Conservation (phyloP, 2,329 filamentous ascomycete genomes). For the Malbranchea zuffiana region DNA sequence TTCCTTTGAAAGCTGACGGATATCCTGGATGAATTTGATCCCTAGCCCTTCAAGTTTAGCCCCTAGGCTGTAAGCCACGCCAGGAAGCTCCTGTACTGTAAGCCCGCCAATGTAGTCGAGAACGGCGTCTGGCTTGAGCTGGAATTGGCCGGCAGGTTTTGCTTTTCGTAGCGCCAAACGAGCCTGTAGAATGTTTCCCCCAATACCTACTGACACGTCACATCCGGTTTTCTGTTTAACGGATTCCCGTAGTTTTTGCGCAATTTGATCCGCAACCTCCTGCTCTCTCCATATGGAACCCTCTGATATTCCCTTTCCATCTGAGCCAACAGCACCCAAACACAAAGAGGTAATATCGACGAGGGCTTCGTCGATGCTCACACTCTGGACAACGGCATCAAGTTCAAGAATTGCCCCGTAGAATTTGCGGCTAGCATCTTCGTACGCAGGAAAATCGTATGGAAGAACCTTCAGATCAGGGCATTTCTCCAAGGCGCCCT, state of each 20-base stretch:
- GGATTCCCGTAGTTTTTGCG: conserved; percentile 52
- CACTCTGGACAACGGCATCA: conserved; percentile 81
- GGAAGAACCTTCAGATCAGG: conserved; percentile 80
- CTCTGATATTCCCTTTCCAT: conserved; percentile 55
- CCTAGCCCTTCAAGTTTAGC: conserved; percentile 81
- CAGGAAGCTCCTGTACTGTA: conserved; percentile 70
- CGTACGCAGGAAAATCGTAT: conserved; percentile 91
- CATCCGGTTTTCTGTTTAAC: conserved; percentile 70
- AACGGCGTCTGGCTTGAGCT: conserved; percentile 71
- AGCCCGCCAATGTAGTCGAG: conserved; percentile 66
- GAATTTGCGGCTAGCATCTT: conserved; percentile 78
- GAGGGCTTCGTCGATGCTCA: conserved; percentile 91
- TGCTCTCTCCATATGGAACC: conserved; percentile 67
- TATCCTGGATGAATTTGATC: conserved; percentile 69
- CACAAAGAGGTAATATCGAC: conserved; percentile 70
- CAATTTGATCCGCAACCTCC: conserved; percentile 62
- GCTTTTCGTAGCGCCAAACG: conserved; percentile 84
- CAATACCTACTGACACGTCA: conserved; percentile 84
- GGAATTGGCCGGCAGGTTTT: conserved; percentile 87
- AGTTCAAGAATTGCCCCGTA: conserved; percentile 73
- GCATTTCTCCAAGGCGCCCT: conserved; percentile 69
- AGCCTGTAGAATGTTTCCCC: conserved; percentile 77
- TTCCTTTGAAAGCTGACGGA: conserved; percentile 67
- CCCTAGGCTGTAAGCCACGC: conserved; percentile 82
- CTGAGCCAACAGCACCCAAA: conserved; percentile 52